These are phyloP conservation scores for Yamadazyma endophytica DNA, from an alignment of 805 yeast species.

Conservation along the genomic window DNA sequence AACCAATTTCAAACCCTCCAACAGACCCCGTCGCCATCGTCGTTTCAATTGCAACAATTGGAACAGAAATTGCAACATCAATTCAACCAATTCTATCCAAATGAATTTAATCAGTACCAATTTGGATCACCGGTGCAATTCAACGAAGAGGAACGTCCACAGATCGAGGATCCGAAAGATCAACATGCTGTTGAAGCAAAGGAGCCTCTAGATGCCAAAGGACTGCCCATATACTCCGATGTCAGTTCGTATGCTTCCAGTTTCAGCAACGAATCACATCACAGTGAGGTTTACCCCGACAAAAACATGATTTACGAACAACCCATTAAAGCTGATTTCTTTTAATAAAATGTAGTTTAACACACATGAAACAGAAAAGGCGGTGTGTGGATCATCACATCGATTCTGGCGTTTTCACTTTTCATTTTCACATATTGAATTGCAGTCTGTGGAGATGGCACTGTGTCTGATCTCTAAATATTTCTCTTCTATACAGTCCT, in stretches of 20 bases:
- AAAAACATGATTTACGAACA: too few relatives aligned
- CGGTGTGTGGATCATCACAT: too few relatives aligned
- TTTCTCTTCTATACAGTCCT: too few relatives aligned
- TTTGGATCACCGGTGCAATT: conserved; percentile 5
- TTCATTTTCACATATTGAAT: too few relatives aligned
- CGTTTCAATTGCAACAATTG: conserved; percentile 12
- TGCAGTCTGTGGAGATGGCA: too few relatives aligned
- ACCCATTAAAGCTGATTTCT: too few relatives aligned
- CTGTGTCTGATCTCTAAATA: too few relatives aligned
- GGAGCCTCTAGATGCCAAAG: conserved; percentile 1
- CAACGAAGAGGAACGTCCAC: neutral
- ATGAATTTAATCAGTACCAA: conserved; percentile 11
- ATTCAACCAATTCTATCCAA: conserved; percentile 12
- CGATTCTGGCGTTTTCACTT: too few relatives aligned
- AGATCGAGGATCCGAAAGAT: neutral
- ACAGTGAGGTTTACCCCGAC: too few relatives aligned
- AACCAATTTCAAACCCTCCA: conserved; percentile 12
- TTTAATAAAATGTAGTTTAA: too few relatives aligned
- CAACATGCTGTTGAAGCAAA: neutral
- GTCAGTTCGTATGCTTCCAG: conserved; percentile 6
- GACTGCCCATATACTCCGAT: conserved; percentile 5
- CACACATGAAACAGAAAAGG: too few relatives aligned
- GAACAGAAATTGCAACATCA: conserved; percentile 14
- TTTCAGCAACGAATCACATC: neutral
- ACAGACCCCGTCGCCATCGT: conserved; percentile 12